Evolutionary conservation across 495 filamentous ascomycete species (phyloP), one percentile per base, ranked within the genome.

Genomic region (Sabuloglossum arenarium): DNA sequence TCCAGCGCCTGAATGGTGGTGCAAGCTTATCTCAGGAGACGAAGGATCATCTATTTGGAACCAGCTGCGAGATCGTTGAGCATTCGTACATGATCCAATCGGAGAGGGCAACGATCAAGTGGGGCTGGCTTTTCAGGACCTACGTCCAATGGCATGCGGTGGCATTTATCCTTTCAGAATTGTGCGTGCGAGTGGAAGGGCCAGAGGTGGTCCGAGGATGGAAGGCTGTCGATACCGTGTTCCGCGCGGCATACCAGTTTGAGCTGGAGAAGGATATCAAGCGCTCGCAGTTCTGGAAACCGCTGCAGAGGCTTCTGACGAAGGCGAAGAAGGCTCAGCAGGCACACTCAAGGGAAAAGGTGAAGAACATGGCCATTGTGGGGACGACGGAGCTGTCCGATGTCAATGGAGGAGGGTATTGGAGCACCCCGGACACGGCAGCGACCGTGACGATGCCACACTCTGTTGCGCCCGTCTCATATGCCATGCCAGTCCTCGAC

Each of bases 121-220:
- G 83, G 79, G 74, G 77, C 25, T 94, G 88, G 88, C 73, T 88
- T 9, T 88, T 87, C 68, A 75, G 79, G 61, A 85, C 80, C 0
- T 87, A 89, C 64, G 80, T 81, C 21, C 85, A 90, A 57, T 87
- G 82, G 81, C 84, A 90, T 59, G 84, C 86, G 4, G 73, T 91
- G 3, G 84, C 81, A 1, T 85, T 85, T 61, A 72, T 81, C 3
- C 66, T 94, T 9, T 75, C 85, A 0, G 90, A 96, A 61, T 73
- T 93, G 3, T 83, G 82, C 61, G 76, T 83, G 25, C 79, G 86
- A 24, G 79, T 82, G 21, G 75, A 73, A 32, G 73, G 80, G 50
- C 79, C 80, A 60, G 56, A 83, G 12, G 84, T 85, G 1, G 84
- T 94, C 55, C 77, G 89, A 3, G 88, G 84, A 1, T 97, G 90